Evolutionary conservation across 169 alveolate species (phyloP).

Genomic region (Babesia divergens): DNA sequence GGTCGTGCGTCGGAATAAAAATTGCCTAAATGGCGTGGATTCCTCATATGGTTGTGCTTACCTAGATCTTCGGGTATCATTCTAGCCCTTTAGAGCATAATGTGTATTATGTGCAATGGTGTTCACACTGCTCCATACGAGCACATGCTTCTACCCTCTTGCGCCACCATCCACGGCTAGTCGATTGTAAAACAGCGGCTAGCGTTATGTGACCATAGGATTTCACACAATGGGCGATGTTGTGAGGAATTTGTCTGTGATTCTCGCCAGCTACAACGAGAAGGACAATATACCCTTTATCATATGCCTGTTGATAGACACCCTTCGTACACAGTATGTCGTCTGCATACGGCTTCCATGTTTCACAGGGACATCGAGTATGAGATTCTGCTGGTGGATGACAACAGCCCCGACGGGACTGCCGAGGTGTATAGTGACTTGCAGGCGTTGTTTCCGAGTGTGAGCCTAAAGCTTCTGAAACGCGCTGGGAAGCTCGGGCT

Average conservation of each 20-base stretch:
- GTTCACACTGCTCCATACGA: no score
- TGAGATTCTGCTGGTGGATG: constrained; percentile 93
- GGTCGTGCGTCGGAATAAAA: constrained; percentile 28
- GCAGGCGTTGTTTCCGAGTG: constrained; percentile 83
- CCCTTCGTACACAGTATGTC: constrained; percentile 77
- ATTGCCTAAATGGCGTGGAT: background rate
- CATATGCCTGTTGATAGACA: constrained; percentile 82
- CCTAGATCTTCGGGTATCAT: background rate
- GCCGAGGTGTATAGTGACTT: constrained; percentile 81
- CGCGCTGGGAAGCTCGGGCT: constrained; percentile 94
- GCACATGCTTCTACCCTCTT: no score
- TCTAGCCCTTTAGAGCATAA: background rate
- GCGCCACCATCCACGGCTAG: no score
- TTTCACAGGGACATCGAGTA: constrained; percentile 73
- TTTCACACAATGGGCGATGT: background rate
- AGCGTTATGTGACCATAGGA: background rate
- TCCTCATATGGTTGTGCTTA: background rate
- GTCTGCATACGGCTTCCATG: background rate
- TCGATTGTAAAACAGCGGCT: background rate
- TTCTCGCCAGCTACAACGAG: constrained; percentile 94
- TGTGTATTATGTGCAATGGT: background rate
- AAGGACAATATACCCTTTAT: constrained; percentile 91
- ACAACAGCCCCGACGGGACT: constrained; percentile 94
- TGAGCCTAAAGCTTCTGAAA: constrained; percentile 76
- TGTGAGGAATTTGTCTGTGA: constrained; percentile 62